Evolutionary conservation across 2,329 filamentous ascomycete species (phyloP), one percentile per base, ranked within the genome.

Genomic region (Epichloe gansuensis): DNA sequence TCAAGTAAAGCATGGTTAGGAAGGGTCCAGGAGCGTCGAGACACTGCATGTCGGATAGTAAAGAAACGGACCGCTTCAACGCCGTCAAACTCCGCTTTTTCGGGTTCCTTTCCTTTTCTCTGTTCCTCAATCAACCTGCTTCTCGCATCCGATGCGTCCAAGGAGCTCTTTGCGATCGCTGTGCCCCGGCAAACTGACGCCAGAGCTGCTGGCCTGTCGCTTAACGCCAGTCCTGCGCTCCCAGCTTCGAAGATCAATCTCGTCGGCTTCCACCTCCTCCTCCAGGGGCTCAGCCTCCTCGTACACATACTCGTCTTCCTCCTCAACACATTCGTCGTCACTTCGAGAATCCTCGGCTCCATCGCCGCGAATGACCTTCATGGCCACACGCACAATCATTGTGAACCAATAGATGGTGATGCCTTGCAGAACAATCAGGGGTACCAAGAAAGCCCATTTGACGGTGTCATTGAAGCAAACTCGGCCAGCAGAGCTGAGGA

Each of bases 331-430:
- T 57, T 85, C 82, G 57, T 89, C 89, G 58, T 96, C 91, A 56
- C 88, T 95, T 53, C 93, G 82, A 31, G 81, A 78, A 62, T 98
- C 93, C 56, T 96, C 89, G 5, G 91, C 89, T 40, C 80, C 75
- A 34, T 76, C 78, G 38, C 91, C 90, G 48, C 76, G 78, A 40
- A 97, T 64, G 7, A 97, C 89, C 54, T 84, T 83, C 56, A 85
- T 76, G 23, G 89, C 89, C 2, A 98, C 87, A 53, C 82, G 81
- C 43, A 90, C 68, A 59, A 97, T 95, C 81, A 95, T 86, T 56
- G 74, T 77, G 62, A 97, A 95, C 93, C 93, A 98, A 55, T 87
- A 76, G 35, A 95, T 72, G 39, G 87, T 89, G 52, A 98, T 78
- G 21, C 76, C 72, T 68, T 97, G 89, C 23, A 98, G 74, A 36